These are phyloP conservation scores for Westerdykella aurantiaca DNA, from an alignment of 2,329 filamentous ascomycete genomes.

Conservation along the genomic window DNA sequence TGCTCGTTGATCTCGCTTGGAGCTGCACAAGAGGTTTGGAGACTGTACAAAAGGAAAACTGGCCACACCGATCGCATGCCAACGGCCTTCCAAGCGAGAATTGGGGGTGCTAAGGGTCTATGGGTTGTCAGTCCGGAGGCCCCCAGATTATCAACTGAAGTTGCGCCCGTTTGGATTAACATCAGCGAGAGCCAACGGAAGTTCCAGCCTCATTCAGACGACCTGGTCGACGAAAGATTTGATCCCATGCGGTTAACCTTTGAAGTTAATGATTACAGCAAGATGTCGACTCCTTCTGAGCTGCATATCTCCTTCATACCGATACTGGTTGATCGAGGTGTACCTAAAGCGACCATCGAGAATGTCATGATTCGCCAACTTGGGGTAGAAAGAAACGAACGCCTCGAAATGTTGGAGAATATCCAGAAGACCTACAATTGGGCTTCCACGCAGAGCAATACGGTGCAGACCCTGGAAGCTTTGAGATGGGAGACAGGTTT, in stretches of 20 bases:
- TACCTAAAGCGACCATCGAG: conserved; percentile 43
- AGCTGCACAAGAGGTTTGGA: conserved; percentile 51
- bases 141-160: conserved; percentile 26
- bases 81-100: conserved; percentile 61
- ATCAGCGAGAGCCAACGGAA: conserved; percentile 63
- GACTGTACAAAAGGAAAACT: conserved; percentile 46
- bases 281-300: conserved; percentile 46
- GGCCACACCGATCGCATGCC: conserved; percentile 61
- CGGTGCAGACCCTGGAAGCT: conserved; percentile 13
- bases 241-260: conserved; percentile 55
- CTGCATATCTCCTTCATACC: conserved; percentile 66
- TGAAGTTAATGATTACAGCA: conserved; percentile 53
- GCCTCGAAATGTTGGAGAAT: conserved; percentile 49
- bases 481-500: conserved; percentile 21
- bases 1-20: conserved; percentile 59
- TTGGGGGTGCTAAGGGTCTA: conserved; percentile 69
- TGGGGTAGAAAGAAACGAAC: conserved; percentile 46
- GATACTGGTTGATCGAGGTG: conserved; percentile 58
- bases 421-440: conserved; percentile 49
- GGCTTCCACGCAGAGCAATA: conserved; percentile 37
- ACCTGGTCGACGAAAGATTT: conserved; percentile 36
- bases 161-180: conserved; percentile 55
- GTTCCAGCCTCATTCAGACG: conserved; percentile 50
- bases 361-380: conserved; percentile 49
- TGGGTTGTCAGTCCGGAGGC: conserved; percentile 58